Conservation (phyloP, 495 filamentous ascomycete genomes). For the Aspergillus conjunctus region DNA sequence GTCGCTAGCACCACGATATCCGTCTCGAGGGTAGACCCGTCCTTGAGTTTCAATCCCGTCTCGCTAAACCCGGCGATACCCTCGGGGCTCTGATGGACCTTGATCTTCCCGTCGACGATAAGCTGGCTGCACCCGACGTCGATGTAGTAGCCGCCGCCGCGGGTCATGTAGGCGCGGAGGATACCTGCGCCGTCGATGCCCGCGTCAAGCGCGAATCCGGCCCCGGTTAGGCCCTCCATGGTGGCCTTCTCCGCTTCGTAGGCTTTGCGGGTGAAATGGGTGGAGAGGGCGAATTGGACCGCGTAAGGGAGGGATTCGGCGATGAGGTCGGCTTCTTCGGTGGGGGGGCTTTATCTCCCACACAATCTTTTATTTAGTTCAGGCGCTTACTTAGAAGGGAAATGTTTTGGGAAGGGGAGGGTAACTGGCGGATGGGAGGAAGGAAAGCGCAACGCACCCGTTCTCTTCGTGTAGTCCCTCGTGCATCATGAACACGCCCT, state of each 20-base stretch:
- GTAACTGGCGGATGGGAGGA: background rate
- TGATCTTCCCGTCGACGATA: constrained; percentile 75
- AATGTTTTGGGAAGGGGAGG: background rate
- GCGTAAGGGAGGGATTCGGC: constrained; percentile 57
- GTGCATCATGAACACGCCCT: constrained; percentile 58
- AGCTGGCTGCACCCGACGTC: constrained; percentile 73
- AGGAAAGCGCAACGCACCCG: constrained; percentile 29
- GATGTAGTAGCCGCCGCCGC: constrained; percentile 78
- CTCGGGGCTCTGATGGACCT: constrained; percentile 66
- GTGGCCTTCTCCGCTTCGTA: constrained; percentile 53
- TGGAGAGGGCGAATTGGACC: constrained; percentile 58
- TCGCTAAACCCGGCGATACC: constrained; percentile 59
- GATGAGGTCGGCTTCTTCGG: constrained; percentile 65
- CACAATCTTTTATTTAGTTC: background rate
- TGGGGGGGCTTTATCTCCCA: constrained; percentile 35
- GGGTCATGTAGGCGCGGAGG: constrained; percentile 68
- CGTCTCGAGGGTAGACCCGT: constrained; percentile 66
- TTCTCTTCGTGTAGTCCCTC: constrained; percentile 64
- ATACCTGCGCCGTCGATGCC: constrained; percentile 68
- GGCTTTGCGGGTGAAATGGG: constrained; percentile 52
- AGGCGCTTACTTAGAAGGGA: background rate
- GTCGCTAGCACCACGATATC: constrained; percentile 83
- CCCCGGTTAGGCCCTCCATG: constrained; percentile 61
- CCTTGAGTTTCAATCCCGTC: constrained; percentile 58
- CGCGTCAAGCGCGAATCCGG: constrained; percentile 68